Percentiles rank a stretch among this genome's conserved stretches.
phyloP scores from a whole-genome alignment of 1,284 basidiomycete species.

The Ceratobasidium sp. region DNA sequence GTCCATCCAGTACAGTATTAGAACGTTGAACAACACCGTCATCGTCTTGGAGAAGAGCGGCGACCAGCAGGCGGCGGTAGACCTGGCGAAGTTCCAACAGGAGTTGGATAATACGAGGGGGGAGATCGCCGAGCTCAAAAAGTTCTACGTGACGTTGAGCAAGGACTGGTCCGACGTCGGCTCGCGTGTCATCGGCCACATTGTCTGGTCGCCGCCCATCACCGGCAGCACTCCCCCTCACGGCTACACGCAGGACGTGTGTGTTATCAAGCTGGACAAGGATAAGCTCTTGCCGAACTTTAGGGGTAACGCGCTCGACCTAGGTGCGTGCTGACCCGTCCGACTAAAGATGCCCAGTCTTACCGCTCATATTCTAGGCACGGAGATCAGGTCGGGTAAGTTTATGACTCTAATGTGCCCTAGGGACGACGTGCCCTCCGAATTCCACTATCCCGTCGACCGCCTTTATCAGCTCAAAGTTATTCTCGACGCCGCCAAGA shows the following conservation, averaged over 20 bases:
- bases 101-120: conserved; percentile 49
- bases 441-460: conserved; percentile 57
- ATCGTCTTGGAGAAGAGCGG: conserved; percentile 50
- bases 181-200: conserved; percentile 58
- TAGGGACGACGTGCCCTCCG: conserved; percentile 51
- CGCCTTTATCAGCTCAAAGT: conserved; percentile 54
- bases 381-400: conserved; percentile 50
- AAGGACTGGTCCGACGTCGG: conserved; percentile 55
- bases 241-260: conserved; percentile 56
- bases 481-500: conserved; percentile 56
- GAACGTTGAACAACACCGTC: conserved; percentile 50
- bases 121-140: conserved; percentile 49
- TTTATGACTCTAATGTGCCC: conserved; percentile 53
- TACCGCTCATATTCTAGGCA: conserved; percentile 53
- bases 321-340: conserved; percentile 53
- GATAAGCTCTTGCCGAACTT: conserved; percentile 56
- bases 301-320: conserved; percentile 56
- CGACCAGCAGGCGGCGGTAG: conserved; percentile 19
- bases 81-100: conserved; percentile 43
- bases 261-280: conserved; percentile 60
- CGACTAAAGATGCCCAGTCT: conserved; percentile 45
- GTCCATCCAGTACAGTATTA: conserved; percentile 57
- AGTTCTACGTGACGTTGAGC: conserved; percentile 53
- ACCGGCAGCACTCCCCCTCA: conserved; percentile 52
- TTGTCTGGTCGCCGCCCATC: conserved; percentile 59